Percentiles rank a stretch among this genome's conserved stretches.
Conservation (phyloP, 202 grass and related monocot species). For the Carex arenaria region DNA sequence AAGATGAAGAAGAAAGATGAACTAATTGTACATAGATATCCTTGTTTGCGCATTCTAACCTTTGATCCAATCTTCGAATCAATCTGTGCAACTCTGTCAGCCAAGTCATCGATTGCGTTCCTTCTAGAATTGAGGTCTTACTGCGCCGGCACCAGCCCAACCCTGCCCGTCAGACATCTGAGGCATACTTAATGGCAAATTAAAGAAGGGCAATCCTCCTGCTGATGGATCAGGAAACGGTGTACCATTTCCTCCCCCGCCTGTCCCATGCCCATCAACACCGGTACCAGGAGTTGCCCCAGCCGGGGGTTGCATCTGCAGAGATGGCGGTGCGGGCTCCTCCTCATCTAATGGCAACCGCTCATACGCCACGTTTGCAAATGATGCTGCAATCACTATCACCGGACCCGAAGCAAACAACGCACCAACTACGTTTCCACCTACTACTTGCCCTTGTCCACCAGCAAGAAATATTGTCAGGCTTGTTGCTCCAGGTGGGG, state of each 20-base stretch:
- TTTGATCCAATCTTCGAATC: not conserved
- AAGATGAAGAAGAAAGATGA: slow-evolving; percentile 12
- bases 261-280: slow-evolving; percentile 28
- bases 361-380: slow-evolving; percentile 91
- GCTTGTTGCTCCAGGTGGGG: slow-evolving; percentile 75
- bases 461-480: slow-evolving; percentile 90
- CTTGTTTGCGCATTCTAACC: slow-evolving; percentile 29
- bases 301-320: slow-evolving; percentile 56
- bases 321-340: slow-evolving; percentile 31
- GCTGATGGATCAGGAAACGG: slow-evolving; percentile 61
- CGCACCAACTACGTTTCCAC: slow-evolving; percentile 84
- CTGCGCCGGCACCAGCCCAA: slow-evolving; percentile 44
- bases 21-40: slow-evolving; percentile 33
- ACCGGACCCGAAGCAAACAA: slow-evolving; percentile 76
- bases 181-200: slow-evolving; percentile 72
- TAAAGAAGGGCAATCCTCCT: slow-evolving; percentile 72
- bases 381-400: slow-evolving; percentile 86
- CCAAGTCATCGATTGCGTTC: not conserved
- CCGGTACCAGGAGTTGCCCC: not conserved
- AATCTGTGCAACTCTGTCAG: not conserved
- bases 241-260: slow-evolving; percentile 18
- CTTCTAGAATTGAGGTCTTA: slow-evolving; percentile 60
- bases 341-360: slow-evolving; percentile 80
- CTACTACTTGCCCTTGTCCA: slow-evolving; percentile 76
- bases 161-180: slow-evolving; percentile 59